These are phyloP conservation scores for Pulveroboletus sp. DNA, from an alignment of 768 basidiomycete species.

Conservation along the genomic window DNA sequence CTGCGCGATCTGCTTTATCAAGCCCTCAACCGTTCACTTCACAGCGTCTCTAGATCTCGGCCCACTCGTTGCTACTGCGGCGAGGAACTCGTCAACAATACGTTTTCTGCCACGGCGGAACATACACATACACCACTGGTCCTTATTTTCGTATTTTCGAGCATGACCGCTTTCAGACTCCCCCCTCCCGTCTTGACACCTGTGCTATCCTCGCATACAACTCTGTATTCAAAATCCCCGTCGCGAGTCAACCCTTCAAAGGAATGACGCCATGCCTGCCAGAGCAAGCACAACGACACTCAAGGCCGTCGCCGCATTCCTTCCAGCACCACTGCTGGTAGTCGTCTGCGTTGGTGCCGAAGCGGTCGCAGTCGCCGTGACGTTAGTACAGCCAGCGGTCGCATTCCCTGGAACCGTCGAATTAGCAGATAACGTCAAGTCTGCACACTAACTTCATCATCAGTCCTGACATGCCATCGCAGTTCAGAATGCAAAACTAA, in stretches of 20 bases:
- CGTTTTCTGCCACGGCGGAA: not conserved
- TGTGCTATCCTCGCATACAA: not conserved
- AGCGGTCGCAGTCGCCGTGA: slow-evolving; percentile 18
- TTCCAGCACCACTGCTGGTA: slow-evolving; percentile 14
- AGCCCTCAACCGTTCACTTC: not conserved
- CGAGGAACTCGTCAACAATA: not conserved
- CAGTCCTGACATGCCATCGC: not conserved
- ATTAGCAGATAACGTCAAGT: slow-evolving; percentile 61
- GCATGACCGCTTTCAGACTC: no score
- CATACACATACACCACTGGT: not conserved
- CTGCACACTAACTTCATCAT: slow-evolving; percentile 57
- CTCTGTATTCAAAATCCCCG: not conserved
- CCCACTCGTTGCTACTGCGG: not conserved
- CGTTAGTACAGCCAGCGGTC: slow-evolving; percentile 31
- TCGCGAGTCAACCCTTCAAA: slow-evolving; percentile 8
- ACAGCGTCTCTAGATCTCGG: not conserved
- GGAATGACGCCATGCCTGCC: slow-evolving; percentile 3
- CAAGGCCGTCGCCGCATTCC: slow-evolving; percentile 5
- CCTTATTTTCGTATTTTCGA: not conserved
- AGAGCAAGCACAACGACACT: slow-evolving; percentile 10
- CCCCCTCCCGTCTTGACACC: not conserved
- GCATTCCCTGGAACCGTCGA: slow-evolving; percentile 45
- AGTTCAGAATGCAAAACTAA: slow-evolving; percentile 14
- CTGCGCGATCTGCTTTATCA: not conserved
- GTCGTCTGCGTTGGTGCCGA: slow-evolving; percentile 16